Conservation (phyloP, 2,329 filamentous ascomycete genomes). For the Ophiostoma australiae region DNA sequence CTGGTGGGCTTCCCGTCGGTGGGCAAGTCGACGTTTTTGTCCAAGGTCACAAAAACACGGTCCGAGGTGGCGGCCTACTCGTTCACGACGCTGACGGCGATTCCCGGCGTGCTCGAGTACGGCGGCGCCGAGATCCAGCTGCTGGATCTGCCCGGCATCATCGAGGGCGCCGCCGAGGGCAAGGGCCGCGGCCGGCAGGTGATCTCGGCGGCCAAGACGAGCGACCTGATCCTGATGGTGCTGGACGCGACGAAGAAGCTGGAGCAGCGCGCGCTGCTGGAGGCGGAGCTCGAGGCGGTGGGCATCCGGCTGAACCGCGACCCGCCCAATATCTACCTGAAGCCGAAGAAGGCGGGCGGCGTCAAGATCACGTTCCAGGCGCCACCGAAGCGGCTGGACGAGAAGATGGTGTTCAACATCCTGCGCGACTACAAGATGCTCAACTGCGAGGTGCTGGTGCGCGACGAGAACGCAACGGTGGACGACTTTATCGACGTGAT, state of each 20-base stretch:
- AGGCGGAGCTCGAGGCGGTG: slow-evolving; percentile 89
- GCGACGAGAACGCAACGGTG: slow-evolving; percentile 91
- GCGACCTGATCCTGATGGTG: slow-evolving; percentile 94
- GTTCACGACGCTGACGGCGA: slow-evolving; percentile 96
- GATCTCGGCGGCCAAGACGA: slow-evolving; percentile 96
- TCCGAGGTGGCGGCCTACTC: slow-evolving; percentile 94
- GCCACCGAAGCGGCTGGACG: slow-evolving; percentile 85
- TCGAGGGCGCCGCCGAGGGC: slow-evolving; percentile 91
- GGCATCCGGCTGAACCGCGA: slow-evolving; percentile 89
- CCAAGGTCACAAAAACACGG: slow-evolving; percentile 96
- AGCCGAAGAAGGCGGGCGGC: slow-evolving; percentile 89
- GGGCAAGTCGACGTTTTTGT: slow-evolving; percentile 97
- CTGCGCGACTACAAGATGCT: slow-evolving; percentile 97
- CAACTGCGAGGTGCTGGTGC: slow-evolving; percentile 91
- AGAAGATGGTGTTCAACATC: slow-evolving; percentile 98
- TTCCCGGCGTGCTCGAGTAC: slow-evolving; percentile 95
- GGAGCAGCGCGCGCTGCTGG: slow-evolving; percentile 82
- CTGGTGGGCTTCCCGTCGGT: slow-evolving; percentile 98
- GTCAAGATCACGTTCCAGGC: slow-evolving; percentile 97
- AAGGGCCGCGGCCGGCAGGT: slow-evolving; percentile 95
- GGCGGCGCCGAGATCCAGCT: slow-evolving; percentile 97
- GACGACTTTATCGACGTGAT: slow-evolving; percentile 99
- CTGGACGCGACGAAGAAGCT: slow-evolving; percentile 94
- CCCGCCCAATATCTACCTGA: slow-evolving; percentile 97
- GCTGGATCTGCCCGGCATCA: slow-evolving; percentile 94